Percentiles rank a stretch among this genome's conserved stretches.
phyloP scores from a whole-genome alignment of 345 rosid species.

The Murraya paniculata region DNA sequence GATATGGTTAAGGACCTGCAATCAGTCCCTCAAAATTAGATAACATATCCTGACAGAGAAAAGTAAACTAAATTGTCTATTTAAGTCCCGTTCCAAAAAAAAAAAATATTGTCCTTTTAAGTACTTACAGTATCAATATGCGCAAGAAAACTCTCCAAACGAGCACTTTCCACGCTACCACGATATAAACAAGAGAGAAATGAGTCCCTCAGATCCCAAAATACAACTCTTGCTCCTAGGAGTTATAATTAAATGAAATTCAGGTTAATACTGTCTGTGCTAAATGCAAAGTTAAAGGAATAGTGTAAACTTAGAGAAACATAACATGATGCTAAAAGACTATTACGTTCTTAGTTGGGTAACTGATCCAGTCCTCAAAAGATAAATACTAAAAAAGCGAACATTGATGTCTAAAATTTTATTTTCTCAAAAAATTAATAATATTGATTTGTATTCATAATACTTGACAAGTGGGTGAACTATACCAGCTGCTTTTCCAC shows the following conservation, averaged over 20 bases:
- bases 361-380: not conserved
- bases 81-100: too few species aligned
- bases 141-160: slow-evolving; percentile 73
- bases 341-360: not conserved
- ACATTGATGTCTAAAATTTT: not conserved
- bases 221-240: slow-evolving; percentile 73
- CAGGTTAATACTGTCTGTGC: slow-evolving; percentile 4
- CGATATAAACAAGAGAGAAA: slow-evolving; percentile 69
- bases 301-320: not conserved
- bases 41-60: slow-evolving; percentile 2
- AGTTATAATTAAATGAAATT: slow-evolving; percentile 18
- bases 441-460: not conserved
- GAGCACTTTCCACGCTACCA: slow-evolving; percentile 67
- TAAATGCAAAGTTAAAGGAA: not conserved
- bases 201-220: slow-evolving; percentile 86
- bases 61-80: not conserved
- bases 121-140: slow-evolving; percentile 72
- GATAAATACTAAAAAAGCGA: not conserved
- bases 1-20: slow-evolving; percentile 73
- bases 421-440: not conserved
- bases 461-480: not conserved
- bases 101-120: not conserved
- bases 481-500: not conserved
- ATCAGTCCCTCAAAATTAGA: slow-evolving; percentile 17
- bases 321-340: not conserved